phyloP scores from a whole-genome alignment of 768 basidiomycete species.

The Mycena vitilis region DNA sequence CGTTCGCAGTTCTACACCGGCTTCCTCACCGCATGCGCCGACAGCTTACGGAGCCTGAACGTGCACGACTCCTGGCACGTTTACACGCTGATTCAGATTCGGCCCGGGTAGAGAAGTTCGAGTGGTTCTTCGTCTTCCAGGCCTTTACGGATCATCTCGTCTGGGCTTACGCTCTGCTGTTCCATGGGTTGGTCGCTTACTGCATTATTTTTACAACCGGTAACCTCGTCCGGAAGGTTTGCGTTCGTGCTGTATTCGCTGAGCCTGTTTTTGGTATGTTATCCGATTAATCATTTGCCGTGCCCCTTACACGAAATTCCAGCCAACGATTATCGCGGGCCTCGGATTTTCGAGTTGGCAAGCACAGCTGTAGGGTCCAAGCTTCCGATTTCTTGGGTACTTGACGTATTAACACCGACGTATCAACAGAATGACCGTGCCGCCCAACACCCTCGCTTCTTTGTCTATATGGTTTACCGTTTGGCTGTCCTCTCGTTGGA shows the following conservation, averaged over 20 bases:
- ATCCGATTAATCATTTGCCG: background rate
- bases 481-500: slow-evolving; percentile 61
- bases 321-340: slow-evolving; percentile 70
- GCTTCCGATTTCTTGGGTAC: too few species aligned
- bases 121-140: slow-evolving; percentile 67
- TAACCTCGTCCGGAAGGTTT: slow-evolving; percentile 40
- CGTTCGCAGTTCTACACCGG: slow-evolving; percentile 38
- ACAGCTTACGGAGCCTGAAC: slow-evolving; percentile 66
- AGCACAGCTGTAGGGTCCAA: slow-evolving; percentile 59
- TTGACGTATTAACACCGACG: too few species aligned
- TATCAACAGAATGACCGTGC: slow-evolving; percentile 62
- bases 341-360: slow-evolving; percentile 71
- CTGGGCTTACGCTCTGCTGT: slow-evolving; percentile 70
- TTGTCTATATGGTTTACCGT: slow-evolving; percentile 62
- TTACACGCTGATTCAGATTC: slow-evolving; percentile 67
- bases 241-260: slow-evolving; percentile 69
- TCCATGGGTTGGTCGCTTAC: slow-evolving; percentile 53
- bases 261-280: slow-evolving; percentile 65
- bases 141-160: slow-evolving; percentile 69
- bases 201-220: too few species aligned
- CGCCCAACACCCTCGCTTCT: slow-evolving; percentile 65
- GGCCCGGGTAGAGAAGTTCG: slow-evolving; percentile 62
- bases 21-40: slow-evolving; percentile 48
- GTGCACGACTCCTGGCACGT: slow-evolving; percentile 59
- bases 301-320: slow-evolving; percentile 3